These are phyloP conservation scores for Trichoderma sp. DNA, from an alignment of 2,329 filamentous ascomycete species.

Conservation along the genomic window DNA sequence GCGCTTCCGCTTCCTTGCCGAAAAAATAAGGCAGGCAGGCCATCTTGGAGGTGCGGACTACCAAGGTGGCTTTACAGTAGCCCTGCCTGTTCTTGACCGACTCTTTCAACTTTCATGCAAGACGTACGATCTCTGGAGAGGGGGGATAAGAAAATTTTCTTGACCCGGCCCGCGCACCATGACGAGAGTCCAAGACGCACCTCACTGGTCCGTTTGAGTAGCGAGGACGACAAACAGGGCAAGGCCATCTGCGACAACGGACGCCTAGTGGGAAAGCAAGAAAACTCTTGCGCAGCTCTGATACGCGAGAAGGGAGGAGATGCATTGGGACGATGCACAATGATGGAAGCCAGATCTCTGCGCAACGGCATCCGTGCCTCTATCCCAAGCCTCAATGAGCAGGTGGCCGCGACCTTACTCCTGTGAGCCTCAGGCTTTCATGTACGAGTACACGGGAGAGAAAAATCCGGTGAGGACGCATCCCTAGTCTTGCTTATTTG, in stretches of 20 bases:
- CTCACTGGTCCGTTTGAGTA: slow-evolving; percentile 16
- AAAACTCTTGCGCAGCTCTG: background rate
- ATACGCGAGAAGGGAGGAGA: slow-evolving; percentile 7
- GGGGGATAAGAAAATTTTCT: slow-evolving; percentile 5
- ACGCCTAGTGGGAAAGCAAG: slow-evolving; percentile 4
- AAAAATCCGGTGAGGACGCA: background rate
- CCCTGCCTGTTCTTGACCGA: slow-evolving; percentile 18
- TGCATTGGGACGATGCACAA: slow-evolving; percentile 18
- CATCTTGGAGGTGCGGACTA: slow-evolving; percentile 7
- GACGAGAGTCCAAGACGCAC: background rate
- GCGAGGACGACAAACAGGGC: slow-evolving; percentile 6
- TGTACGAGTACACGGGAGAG: background rate
- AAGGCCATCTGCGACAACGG: slow-evolving; percentile 10
- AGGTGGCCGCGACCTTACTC: background rate
- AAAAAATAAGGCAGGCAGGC: background rate
- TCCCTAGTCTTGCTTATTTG: slow-evolving; percentile 3
- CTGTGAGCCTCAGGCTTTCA: background rate
- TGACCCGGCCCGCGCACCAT: slow-evolving; percentile 15
- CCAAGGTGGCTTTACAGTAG: background rate
- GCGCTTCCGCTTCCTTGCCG: slow-evolving; percentile 12
- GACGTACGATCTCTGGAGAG: slow-evolving; percentile 10
- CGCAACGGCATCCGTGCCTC: slow-evolving; percentile 14
- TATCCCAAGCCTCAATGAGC: background rate
- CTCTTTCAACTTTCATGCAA: slow-evolving; percentile 18
- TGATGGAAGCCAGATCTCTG: slow-evolving; percentile 19